These are phyloP conservation scores for Ramularia endophylla DNA, from an alignment of 2,329 filamentous ascomycete genomes.

Conservation along the genomic window DNA sequence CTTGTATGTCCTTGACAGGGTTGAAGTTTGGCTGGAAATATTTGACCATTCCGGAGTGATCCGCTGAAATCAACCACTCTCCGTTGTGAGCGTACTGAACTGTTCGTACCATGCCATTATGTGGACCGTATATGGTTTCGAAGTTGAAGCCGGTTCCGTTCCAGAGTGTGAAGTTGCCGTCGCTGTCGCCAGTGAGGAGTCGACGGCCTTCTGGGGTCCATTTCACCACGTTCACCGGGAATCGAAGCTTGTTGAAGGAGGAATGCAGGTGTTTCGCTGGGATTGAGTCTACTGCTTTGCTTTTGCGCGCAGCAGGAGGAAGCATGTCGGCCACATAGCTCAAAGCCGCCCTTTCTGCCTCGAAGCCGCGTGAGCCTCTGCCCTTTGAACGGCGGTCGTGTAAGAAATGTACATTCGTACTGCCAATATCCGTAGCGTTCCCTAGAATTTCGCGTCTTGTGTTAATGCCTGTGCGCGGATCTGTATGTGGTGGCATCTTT, in stretches of 20 bases:
- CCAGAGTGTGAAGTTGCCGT: conserved; percentile 97
- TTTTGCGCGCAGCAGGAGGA: conserved; percentile 69
- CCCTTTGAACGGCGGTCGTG: conserved; percentile 72
- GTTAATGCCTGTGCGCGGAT: too few species aligned
- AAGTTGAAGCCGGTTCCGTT: conserved; percentile 99
- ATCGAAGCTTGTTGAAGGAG: conserved; percentile 97
- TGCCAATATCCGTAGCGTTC: conserved; percentile 32
- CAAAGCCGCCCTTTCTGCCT: conserved; percentile 75
- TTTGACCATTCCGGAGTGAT: conserved; percentile 92
- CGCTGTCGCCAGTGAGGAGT: conserved; percentile 87
- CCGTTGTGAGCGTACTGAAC: conserved; percentile 89
- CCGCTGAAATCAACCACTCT: conserved; percentile 93
- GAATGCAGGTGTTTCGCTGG: conserved; percentile 95
- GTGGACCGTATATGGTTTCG: conserved; percentile 97
- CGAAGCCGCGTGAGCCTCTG: conserved; percentile 63
- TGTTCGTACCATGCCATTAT: conserved; percentile 79
- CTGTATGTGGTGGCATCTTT: too few species aligned
- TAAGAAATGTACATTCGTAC: conserved; percentile 65
- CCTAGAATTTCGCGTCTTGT: too few species aligned
- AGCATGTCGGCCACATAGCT: conserved; percentile 93
- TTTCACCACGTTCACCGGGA: conserved; percentile 91
- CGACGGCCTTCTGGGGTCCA: conserved; percentile 96
- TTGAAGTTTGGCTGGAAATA: conserved; percentile 99
- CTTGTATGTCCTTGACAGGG: conserved; percentile 91
- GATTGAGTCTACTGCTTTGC: conserved; percentile 75